These are phyloP conservation scores for Pisolithus marmoratus DNA, from an alignment of 768 basidiomycete species.

Conservation along the genomic window DNA sequence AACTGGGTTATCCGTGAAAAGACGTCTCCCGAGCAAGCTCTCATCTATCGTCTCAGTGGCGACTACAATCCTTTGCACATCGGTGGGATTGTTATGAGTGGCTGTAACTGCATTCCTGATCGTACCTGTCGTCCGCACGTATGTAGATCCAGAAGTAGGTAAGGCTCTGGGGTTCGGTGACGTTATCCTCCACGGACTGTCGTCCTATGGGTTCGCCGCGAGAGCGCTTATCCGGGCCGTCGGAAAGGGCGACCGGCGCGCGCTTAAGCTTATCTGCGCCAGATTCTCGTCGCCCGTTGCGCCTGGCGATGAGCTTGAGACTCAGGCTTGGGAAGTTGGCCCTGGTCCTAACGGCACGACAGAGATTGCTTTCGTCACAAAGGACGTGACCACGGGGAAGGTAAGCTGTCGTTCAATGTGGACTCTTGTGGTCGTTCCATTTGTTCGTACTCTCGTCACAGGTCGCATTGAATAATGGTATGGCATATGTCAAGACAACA, in stretches of 20 bases:
- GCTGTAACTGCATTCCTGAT: not conserved
- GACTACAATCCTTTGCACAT: constrained; percentile 80
- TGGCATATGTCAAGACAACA: constrained; percentile 56
- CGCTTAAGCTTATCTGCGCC: constrained; percentile 63
- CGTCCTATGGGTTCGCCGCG: constrained; percentile 77
- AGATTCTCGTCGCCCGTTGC: constrained; percentile 81
- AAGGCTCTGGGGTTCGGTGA: constrained; percentile 72
- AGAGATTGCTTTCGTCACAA: constrained; percentile 60
- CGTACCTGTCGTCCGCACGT: not conserved
- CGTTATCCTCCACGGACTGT: constrained; percentile 80
- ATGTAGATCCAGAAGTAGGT: constrained; percentile 68
- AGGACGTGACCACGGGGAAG: constrained; percentile 56
- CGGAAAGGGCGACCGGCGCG: constrained; percentile 53
- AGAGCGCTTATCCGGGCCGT: constrained; percentile 64
- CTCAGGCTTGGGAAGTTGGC: constrained; percentile 73
- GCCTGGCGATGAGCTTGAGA: constrained; percentile 79
- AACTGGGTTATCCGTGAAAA: constrained; percentile 58
- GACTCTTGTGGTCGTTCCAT: not conserved
- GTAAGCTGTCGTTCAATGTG: constrained; percentile 22
- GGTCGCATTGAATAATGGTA: constrained; percentile 54
- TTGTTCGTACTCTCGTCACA: constrained; percentile 8
- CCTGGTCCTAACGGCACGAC: constrained; percentile 50
- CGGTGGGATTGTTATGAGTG: constrained; percentile 32
- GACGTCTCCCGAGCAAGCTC: constrained; percentile 61
- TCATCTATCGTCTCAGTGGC: constrained; percentile 68